Percentiles rank a stretch among this genome's conserved stretches.
phyloP scores from a whole-genome alignment of 2,329 filamentous ascomycete species.

The Diaporthe longicolla region DNA sequence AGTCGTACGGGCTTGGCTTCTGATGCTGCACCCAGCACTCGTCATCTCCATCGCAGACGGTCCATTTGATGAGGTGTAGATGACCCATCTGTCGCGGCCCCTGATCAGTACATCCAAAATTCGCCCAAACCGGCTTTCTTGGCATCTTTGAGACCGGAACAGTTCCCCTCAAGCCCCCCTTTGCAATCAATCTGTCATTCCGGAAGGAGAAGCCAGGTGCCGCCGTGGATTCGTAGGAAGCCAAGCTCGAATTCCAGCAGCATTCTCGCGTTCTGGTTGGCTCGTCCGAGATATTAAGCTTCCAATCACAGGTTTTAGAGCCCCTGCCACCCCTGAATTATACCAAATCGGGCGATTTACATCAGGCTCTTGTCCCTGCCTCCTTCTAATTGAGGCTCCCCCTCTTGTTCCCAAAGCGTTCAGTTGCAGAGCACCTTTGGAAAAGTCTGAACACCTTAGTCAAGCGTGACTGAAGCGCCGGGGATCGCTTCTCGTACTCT shows the following conservation, averaged over 20 bases:
- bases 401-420: slow-evolving; percentile 23
- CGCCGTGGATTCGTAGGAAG: slow-evolving; percentile 30
- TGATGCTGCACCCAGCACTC: not conserved
- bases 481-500: slow-evolving; percentile 24
- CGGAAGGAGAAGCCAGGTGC: slow-evolving; percentile 26
- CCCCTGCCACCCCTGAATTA: slow-evolving; percentile 36
- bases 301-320: slow-evolving; percentile 41
- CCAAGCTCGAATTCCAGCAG: not conserved
- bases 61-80: not conserved
- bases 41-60: not conserved
- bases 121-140: slow-evolving; percentile 1
- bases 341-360: slow-evolving; percentile 39
- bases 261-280: slow-evolving; percentile 34
- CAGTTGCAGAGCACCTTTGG: slow-evolving; percentile 17
- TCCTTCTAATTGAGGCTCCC: slow-evolving; percentile 2
- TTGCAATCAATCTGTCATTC: slow-evolving; percentile 9
- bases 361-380: slow-evolving; percentile 10
- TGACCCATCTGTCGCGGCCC: slow-evolving; percentile 22
- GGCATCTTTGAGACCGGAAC: slow-evolving; percentile 26
- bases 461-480: slow-evolving; percentile 23
- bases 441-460: slow-evolving; percentile 8
- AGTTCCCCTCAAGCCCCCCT: slow-evolving; percentile 2
- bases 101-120: slow-evolving; percentile 20
- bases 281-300: slow-evolving; percentile 3
- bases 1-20: slow-evolving; percentile 6